Conservation (phyloP, 2,329 filamentous ascomycete species). For the Mycosphaerella sp. region DNA sequence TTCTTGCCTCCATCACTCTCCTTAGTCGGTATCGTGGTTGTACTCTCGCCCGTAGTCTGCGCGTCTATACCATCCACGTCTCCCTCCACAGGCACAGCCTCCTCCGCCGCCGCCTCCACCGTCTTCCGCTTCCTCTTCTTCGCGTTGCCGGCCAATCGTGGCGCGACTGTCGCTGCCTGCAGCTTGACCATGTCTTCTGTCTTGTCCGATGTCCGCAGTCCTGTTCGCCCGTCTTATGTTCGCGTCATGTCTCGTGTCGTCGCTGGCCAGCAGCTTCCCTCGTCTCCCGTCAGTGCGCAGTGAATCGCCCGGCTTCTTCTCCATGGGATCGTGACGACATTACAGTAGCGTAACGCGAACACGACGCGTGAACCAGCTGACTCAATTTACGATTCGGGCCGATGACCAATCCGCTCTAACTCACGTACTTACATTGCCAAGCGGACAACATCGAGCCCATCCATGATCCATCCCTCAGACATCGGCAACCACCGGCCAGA, state of each 20-base stretch:
- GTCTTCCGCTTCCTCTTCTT: slow-evolving; percentile 17
- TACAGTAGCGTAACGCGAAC: neutral
- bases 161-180: slow-evolving; percentile 40
- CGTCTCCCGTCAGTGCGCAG: no score
- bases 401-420: neutral
- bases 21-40: slow-evolving; percentile 49
- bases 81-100: slow-evolving; percentile 4
- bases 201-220: neutral
- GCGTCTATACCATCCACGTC: slow-evolving; percentile 7
- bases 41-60: slow-evolving; percentile 15
- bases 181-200: slow-evolving; percentile 38
- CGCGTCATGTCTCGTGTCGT: neutral
- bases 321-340: slow-evolving; percentile 2
- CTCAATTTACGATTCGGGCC: neutral
- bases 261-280: slow-evolving; percentile 3
- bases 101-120: neutral
- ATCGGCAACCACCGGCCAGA: neutral
- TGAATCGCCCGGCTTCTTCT: neutral
- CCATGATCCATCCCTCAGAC: neutral
- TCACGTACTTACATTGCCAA: neutral
- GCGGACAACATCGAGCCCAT: neutral
- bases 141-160: slow-evolving; percentile 7
- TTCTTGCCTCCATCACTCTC: slow-evolving; percentile 52
- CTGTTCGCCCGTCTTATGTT: neutral
- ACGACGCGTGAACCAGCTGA: slow-evolving; percentile 1